Percentiles rank a stretch among this genome's conserved stretches.
phyloP scores from a whole-genome alignment of 2,329 filamentous ascomycete species.

The Claviceps africana region DNA sequence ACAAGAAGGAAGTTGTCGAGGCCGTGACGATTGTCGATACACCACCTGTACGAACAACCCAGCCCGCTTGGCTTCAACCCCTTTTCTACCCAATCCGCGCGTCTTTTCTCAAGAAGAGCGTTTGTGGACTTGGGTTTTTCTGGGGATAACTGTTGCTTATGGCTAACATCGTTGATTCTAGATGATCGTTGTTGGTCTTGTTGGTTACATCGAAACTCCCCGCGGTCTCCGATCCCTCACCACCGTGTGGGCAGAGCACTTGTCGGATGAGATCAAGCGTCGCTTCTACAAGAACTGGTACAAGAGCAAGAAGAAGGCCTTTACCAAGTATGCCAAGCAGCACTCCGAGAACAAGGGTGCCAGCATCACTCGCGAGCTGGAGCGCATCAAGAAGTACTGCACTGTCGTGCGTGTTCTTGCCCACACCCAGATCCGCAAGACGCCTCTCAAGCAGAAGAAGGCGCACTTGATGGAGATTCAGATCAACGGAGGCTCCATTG shows the following conservation, averaged over 20 bases:
- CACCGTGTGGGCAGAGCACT: constrained; percentile 98
- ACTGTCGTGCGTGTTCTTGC: constrained; percentile 97
- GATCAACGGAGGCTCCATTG: constrained; percentile 91
- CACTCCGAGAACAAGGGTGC: constrained; percentile 86
- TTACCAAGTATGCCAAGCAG: constrained; percentile 99
- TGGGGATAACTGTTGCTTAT: constrained; percentile 36
- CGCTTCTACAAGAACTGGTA: constrained; percentile 99
- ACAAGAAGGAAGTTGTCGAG: constrained; percentile 98
- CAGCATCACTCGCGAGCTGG: constrained; percentile 90
- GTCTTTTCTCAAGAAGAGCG: not conserved
- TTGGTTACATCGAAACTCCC: constrained; percentile 99
- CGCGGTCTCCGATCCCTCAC: constrained; percentile 98
- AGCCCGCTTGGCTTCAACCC: constrained; percentile 60
- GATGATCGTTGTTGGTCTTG: constrained; percentile 99
- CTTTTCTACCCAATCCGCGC: not conserved
- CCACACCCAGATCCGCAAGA: constrained; percentile 99
- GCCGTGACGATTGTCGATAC: constrained; percentile 80
- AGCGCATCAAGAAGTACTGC: constrained; percentile 99
- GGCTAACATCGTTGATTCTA: constrained; percentile 54
- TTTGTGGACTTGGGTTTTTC: not conserved
- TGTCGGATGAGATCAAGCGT: constrained; percentile 97
- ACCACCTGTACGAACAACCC: constrained; percentile 84
- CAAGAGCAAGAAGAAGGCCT: constrained; percentile 99
- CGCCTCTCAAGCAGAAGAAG: constrained; percentile 99
- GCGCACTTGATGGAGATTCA: constrained; percentile 99